Evolutionary conservation across 2,329 filamentous ascomycete species (phyloP).

Genomic region (Cyphellophora attinorum): DNA sequence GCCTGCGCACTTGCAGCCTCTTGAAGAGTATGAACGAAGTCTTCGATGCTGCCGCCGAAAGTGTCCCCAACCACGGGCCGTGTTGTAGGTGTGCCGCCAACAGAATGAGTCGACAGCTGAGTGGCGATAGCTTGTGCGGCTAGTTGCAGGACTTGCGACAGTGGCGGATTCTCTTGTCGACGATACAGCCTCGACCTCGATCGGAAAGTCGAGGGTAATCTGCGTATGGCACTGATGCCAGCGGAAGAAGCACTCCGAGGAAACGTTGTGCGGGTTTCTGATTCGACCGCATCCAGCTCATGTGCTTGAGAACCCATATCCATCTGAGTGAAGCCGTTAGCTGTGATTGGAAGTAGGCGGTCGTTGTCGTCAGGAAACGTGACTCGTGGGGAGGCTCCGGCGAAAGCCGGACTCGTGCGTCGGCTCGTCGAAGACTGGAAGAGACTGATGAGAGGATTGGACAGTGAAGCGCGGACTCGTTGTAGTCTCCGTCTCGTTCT

Average conservation of each 20-base stretch:
- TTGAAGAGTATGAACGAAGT: conserved; percentile 53
- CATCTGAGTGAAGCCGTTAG: conserved; percentile 29
- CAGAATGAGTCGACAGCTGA: conserved; percentile 52
- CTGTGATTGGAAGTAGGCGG: conserved; percentile 25
- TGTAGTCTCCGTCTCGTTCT: conserved; percentile 24
- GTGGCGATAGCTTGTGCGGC: conserved; percentile 56
- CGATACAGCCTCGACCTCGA: conserved; percentile 43
- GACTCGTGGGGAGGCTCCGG: conserved; percentile 21
- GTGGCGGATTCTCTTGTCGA: conserved; percentile 52
- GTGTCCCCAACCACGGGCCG: conserved; percentile 45
- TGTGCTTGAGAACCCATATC: conserved; percentile 29
- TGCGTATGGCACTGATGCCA: conserved; percentile 24
- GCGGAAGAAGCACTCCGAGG: conserved; percentile 22
- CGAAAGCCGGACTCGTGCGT: conserved; percentile 17
- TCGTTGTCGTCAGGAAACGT: conserved; percentile 24
- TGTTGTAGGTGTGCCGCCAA: conserved; percentile 45
- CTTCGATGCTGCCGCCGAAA: conserved; percentile 53
- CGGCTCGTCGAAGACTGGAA: conserved; percentile 27
- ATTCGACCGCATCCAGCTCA: conserved; percentile 33
- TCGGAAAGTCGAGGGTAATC: conserved; percentile 35
- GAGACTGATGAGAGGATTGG: conserved; percentile 33
- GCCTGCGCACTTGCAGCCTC: conserved; percentile 51
- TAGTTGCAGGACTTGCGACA: conserved; percentile 53
- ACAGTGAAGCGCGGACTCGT: conserved; percentile 34
- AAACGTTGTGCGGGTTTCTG: conserved; percentile 23